Evolutionary conservation across 2,329 filamentous ascomycete species (phyloP).

Genomic region (Sporothrix luriei): DNA sequence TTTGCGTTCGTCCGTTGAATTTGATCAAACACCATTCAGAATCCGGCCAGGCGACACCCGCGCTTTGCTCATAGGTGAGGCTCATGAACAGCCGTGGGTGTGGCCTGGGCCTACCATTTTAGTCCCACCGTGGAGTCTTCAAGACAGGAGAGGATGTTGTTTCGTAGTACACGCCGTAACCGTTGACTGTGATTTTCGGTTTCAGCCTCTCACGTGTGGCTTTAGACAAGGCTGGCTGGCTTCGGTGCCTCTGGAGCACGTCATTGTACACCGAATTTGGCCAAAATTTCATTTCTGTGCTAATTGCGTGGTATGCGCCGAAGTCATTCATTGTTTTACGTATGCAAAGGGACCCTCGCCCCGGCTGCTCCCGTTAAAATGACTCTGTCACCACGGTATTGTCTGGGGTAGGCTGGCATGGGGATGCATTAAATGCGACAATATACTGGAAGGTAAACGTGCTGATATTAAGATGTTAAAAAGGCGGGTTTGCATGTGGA

Average conservation of each 20-base stretch:
- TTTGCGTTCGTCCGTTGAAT: slow-evolving; percentile 9
- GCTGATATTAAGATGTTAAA: too few species aligned
- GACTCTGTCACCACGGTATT: not conserved
- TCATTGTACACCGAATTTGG: too few species aligned
- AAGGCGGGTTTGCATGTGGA: too few species aligned
- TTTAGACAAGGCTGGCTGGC: slow-evolving; percentile 4
- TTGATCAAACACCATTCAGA: slow-evolving; percentile 4
- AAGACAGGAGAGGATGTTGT: not conserved
- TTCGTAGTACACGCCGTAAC: too few species aligned
- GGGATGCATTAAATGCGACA: not conserved
- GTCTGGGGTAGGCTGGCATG: slow-evolving; percentile 12
- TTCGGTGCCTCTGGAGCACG: too few species aligned
- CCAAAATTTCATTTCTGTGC: too few species aligned
- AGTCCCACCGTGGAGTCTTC: not conserved
- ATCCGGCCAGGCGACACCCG: not conserved
- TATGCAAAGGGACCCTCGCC: slow-evolving; percentile 1
- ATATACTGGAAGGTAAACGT: too few species aligned
- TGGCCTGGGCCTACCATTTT: not conserved
- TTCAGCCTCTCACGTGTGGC: not conserved
- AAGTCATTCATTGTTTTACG: not conserved
- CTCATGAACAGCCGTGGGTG: slow-evolving; percentile 1
- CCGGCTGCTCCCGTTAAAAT: slow-evolving; percentile 20
- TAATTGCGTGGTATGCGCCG: not conserved
- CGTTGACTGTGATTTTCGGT: not conserved
- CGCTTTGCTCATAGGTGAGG: not conserved